phyloP scores from a whole-genome alignment of 331 rosid genomes.

The Rhamnella rubrinervis region DNA sequence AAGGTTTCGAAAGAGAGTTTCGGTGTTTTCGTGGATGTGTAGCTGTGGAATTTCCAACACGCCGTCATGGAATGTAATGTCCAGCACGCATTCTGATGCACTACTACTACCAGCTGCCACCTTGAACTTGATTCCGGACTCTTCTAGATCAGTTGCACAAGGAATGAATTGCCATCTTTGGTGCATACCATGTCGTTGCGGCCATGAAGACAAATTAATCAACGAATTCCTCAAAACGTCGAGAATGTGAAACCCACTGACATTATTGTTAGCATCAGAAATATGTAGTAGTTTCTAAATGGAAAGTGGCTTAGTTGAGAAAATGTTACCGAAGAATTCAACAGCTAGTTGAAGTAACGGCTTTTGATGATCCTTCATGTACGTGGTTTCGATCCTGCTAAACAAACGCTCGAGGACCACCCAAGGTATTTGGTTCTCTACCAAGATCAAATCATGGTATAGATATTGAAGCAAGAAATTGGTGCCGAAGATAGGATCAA shows the following conservation, averaged over 20 bases:
- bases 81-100: too few species aligned
- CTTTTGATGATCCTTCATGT: too few species aligned
- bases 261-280: too few species aligned
- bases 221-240: background rate
- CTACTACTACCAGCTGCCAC: background rate
- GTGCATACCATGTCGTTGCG: too few species aligned
- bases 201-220: background rate
- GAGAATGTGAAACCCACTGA: too few species aligned
- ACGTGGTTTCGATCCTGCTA: too few species aligned
- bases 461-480: background rate
- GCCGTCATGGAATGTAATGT: too few species aligned
- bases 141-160: background rate
- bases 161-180: background rate
- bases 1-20: background rate
- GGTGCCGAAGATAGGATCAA: too few species aligned
- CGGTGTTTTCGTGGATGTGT: too few species aligned
- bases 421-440: slow-evolving; percentile 25
- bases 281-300: too few species aligned
- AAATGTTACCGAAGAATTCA: background rate
- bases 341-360: background rate
- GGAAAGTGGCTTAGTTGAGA: too few species aligned
- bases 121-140: background rate
- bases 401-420: slow-evolving; percentile 7
- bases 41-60: too few species aligned
- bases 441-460: background rate